Percentiles rank a stretch among this genome's conserved stretches.
Conservation (phyloP, 352 stramenopile genomes). For the Pythium brassicae region DNA sequence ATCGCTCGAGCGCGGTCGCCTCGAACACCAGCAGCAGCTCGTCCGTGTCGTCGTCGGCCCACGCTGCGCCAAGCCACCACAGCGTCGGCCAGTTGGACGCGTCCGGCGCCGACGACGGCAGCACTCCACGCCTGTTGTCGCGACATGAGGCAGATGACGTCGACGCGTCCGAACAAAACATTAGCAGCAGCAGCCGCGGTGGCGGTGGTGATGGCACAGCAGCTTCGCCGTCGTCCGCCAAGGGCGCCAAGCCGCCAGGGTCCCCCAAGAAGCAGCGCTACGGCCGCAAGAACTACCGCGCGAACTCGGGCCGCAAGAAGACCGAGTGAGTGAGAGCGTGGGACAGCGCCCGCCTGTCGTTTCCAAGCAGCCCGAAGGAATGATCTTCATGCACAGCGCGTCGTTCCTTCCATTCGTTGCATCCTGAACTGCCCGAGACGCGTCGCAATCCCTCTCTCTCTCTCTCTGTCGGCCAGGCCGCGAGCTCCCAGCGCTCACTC, state of each 20-base stretch:
- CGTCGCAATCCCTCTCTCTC: background rate
- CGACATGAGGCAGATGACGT: background rate
- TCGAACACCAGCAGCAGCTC: constrained; percentile 5
- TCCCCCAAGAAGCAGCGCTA: constrained; percentile 60
- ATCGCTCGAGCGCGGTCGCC: constrained; percentile 9
- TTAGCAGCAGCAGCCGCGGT: background rate
- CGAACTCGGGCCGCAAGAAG: constrained; percentile 61
- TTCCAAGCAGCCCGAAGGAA: background rate
- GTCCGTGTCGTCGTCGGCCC: background rate
- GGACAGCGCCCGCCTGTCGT: background rate
- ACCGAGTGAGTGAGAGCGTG: constrained; percentile 14
- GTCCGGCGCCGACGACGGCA: background rate
- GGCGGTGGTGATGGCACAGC: background rate
- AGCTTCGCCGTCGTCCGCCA: constrained; percentile 27
- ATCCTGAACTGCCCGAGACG: no score
- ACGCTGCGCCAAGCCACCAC: constrained; percentile 1
- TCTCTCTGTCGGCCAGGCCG: background rate
- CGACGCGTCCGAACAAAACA: background rate
- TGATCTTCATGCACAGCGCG: no score
- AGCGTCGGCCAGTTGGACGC: background rate
- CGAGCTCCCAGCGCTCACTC: constrained; percentile 20
- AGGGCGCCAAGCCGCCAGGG: constrained; percentile 20
- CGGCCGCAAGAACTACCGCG: constrained; percentile 73
- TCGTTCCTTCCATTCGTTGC: no score
- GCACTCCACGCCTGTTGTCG: background rate